Base-by-base conservation (phyloP, 176 grass and related monocot genomes). In the Lolium perenne region DNA sequence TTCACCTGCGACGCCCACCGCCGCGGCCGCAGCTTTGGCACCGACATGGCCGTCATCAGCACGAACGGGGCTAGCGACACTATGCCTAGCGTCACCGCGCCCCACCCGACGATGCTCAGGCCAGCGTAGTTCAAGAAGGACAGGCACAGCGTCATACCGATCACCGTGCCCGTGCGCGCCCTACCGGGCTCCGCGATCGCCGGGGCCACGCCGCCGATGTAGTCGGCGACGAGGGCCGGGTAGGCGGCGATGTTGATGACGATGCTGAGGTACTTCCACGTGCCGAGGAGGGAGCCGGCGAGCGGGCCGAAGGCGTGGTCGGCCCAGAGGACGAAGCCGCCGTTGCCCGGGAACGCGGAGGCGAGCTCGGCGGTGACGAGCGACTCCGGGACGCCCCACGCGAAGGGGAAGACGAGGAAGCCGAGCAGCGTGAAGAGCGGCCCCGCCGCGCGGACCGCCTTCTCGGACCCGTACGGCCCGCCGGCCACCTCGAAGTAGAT, bases 401-500 rank as follows among this genome's bases (percentile, higher is more conserved):
- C 78, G 74, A 94, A 94, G 16, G 94, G 91, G 79, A 97, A 97
- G 62, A 88, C 55, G 68, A 93, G 85, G 79, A 97, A 97, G 32
- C 89, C 91, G 0, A 97, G 76, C 20, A 97, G 89, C 40, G 91
- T 92, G 64, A 78, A 86, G 22, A 97, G 85, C 5, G 91, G 74
- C 0, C 94, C 94, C 78, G 89, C 94, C 14, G 94, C 77, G 48
- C 85, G 60, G 8, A 97, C 94, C 12, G 87, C 94, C 3, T 92
- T 92, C 87, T 97, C 94, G 10, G 94, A 80, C 10, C 94, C 94
- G 57, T 97, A 97, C 0, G 94, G 92, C 0, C 94, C 94, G 0
- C 94, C 94, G 17, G 94, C 94, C 4, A 97, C 94, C 85, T 97
- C 90, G 79, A 97, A 97, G 83, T 90, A 97, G 85, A 97, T 94